phyloP scores from a whole-genome alignment of 305 asterid genomes.

The Caryopteris hybrid region DNA sequence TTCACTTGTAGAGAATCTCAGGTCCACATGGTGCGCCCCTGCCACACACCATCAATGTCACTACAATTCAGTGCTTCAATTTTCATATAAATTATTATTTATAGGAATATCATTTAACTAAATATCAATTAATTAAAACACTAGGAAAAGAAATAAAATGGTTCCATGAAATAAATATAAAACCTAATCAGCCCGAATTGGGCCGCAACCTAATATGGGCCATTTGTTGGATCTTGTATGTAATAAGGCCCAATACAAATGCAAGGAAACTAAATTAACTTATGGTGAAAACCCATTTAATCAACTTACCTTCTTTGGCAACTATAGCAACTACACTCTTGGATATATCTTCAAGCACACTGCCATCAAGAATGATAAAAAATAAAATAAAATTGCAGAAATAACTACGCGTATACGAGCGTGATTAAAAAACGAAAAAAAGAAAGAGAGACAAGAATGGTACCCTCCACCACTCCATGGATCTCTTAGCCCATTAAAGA shows the following conservation, averaged over 20 bases:
- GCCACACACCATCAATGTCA: neutral
- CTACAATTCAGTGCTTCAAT: too few relatives aligned
- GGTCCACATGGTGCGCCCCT: conserved; percentile 94
- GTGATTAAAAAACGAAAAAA: too few relatives aligned
- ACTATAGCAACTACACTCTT: conserved; percentile 59
- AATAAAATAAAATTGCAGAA: neutral
- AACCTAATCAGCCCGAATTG: too few relatives aligned
- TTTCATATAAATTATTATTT: too few relatives aligned
- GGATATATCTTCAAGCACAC: conserved; percentile 75
- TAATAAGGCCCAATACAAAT: neutral
- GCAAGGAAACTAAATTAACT: neutral
- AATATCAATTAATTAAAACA: too few relatives aligned
- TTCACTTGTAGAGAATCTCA: conserved; percentile 68
- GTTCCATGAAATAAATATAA: too few relatives aligned
- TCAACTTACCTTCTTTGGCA: conserved; percentile 57
- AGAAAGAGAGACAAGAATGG: neutral
- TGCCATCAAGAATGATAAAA: conserved; percentile 17
- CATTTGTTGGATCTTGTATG: neutral
- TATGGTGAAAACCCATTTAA: neutral
- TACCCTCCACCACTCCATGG: conserved; percentile 99
- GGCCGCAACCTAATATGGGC: too few relatives aligned
- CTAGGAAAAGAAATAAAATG: too few relatives aligned
- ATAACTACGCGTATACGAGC: too few relatives aligned
- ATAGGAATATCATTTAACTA: too few relatives aligned
- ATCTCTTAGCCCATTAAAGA: conserved; percentile 89